Percentiles rank a stretch among this genome's conserved stretches.
phyloP scores from a whole-genome alignment of 169 alveolate genomes.

The Cryptosporidium andersoni region DNA sequence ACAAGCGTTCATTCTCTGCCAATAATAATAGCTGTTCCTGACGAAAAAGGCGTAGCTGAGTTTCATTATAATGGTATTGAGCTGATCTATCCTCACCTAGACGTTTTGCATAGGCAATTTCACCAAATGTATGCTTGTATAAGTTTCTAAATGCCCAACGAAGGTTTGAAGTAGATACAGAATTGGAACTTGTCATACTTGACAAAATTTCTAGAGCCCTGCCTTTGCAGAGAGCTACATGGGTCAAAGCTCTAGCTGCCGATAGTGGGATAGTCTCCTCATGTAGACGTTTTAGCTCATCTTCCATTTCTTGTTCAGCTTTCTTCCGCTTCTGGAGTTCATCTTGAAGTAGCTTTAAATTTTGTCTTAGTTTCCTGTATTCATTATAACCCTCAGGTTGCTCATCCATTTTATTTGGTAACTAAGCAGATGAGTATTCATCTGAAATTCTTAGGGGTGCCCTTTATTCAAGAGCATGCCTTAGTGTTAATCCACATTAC shows the following conservation, averaged over 20 bases:
- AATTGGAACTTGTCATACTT: constrained; percentile 64
- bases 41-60: constrained; percentile 76
- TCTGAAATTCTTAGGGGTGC: not conserved
- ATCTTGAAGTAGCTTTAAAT: constrained; percentile 61
- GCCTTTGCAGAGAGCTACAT: constrained; percentile 71
- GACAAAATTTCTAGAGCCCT: constrained; percentile 68
- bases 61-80: constrained; percentile 71
- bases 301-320: constrained; percentile 60
- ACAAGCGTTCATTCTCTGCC: constrained; percentile 78
- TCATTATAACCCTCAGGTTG: constrained; percentile 51
- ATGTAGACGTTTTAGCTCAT: constrained; percentile 54
- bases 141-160: constrained; percentile 65
- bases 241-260: constrained; percentile 69
- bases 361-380: constrained; percentile 48
- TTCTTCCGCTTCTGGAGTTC: constrained; percentile 63
- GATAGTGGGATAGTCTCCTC: constrained; percentile 69
- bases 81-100: constrained; percentile 70
- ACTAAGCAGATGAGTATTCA: not conserved
- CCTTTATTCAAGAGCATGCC: constrained; percentile 12
- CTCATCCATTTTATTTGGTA: constrained; percentile 40
- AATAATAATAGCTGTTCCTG: constrained; percentile 77
- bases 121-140: constrained; percentile 59
- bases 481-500: constrained; percentile 39
- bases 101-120: constrained; percentile 65
- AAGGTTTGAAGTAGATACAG: constrained; percentile 52